Percentiles rank a stretch among this genome's conserved stretches.
Conservation (phyloP, 495 filamentous ascomycete species). For the Rostrohypoxylon terebratum region DNA sequence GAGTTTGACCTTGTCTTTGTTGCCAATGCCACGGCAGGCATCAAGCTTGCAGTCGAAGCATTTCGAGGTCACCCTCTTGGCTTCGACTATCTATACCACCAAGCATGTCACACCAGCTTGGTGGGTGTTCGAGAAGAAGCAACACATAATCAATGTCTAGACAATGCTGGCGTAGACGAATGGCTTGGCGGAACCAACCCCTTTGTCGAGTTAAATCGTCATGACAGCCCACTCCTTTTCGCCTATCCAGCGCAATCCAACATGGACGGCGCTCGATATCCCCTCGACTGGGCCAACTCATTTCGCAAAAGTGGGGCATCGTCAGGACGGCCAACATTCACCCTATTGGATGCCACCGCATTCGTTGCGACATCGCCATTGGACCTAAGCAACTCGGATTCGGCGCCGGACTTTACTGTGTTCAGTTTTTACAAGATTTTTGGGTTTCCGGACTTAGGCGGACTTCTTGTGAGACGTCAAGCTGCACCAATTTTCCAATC, state of each 20-base stretch:
- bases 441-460: conserved; percentile 92
- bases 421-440: conserved; percentile 98
- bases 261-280: conserved; percentile 85
- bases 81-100: conserved; percentile 86
- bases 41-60: conserved; percentile 85
- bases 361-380: conserved; percentile 81
- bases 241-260: conserved; percentile 94
- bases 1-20: conserved; percentile 92
- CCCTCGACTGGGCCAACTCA: conserved; percentile 73
- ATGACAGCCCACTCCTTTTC: conserved; percentile 65
- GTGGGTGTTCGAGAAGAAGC: conserved; percentile 85
- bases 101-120: conserved; percentile 87
- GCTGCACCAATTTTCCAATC: conserved; percentile 70
- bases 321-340: conserved; percentile 62
- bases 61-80: conserved; percentile 72
- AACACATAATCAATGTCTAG: conserved; percentile 72
- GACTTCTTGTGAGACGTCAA: conserved; percentile 81
- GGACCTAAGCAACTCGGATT: conserved; percentile 69
- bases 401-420: conserved; percentile 86
- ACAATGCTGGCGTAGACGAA: conserved; percentile 72
- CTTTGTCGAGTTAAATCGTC: conserved; percentile 19
- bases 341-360: conserved; percentile 91
- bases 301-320: conserved; percentile 56
- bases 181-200: conserved; percentile 66
- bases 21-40: conserved; percentile 89